Conservation (phyloP, 2,329 filamentous ascomycete genomes). For the Beauveria varroae region DNA sequence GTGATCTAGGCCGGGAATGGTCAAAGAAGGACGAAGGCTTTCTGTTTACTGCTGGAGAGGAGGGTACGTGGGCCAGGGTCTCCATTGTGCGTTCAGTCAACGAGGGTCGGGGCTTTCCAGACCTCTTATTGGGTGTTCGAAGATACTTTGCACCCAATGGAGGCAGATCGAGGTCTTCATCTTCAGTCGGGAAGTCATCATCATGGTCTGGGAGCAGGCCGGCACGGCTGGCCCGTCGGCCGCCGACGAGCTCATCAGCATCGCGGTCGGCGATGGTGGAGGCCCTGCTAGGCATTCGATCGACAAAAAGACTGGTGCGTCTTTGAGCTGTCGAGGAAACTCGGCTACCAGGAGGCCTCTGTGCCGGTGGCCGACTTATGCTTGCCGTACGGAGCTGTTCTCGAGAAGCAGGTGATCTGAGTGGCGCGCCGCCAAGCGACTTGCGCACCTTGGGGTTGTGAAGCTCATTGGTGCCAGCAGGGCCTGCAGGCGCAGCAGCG, state of each 20-base stretch:
- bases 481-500: conserved; percentile 14
- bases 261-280: conserved; percentile 10
- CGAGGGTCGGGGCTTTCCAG: conserved; percentile 41
- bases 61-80: conserved; percentile 69
- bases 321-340: conserved; percentile 7
- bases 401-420: conserved; percentile 23
- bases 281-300: conserved; percentile 12
- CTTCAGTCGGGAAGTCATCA: conserved; percentile 3
- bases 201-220: conserved; percentile 12
- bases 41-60: conserved; percentile 63
- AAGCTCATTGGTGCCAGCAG: conserved; percentile 21
- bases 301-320: conserved; percentile 12
- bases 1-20: conserved; percentile 47
- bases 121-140: conserved; percentile 18
- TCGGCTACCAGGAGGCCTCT: conserved; percentile 11
- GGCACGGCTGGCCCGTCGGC: not conserved
- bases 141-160: conserved; percentile 3
- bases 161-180: not conserved
- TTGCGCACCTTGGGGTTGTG: conserved; percentile 34
- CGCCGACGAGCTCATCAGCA: not conserved
- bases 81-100: conserved; percentile 81
- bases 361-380: conserved; percentile 16
- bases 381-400: conserved; percentile 26
- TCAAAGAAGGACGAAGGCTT: conserved; percentile 69
- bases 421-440: conserved; percentile 15